These are phyloP conservation scores for Meira miltonrushii DNA, from an alignment of 1,284 basidiomycete species.

Conservation along the genomic window DNA sequence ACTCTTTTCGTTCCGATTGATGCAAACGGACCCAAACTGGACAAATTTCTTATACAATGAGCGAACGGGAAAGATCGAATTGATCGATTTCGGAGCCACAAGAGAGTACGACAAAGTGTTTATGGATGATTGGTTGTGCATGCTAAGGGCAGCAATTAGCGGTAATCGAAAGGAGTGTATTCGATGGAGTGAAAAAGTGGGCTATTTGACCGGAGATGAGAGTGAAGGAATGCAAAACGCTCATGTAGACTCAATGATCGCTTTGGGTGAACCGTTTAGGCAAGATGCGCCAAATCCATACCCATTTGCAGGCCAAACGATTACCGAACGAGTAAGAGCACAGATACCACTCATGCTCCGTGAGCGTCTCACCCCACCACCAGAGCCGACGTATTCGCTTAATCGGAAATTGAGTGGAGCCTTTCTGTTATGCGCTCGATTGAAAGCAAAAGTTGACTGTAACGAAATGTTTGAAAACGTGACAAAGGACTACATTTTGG, in stretches of 20 bases:
- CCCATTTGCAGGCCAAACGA: conserved; percentile 64
- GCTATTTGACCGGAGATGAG: conserved; percentile 87
- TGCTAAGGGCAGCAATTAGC: conserved; percentile 71
- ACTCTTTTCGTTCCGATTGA: conserved; percentile 80
- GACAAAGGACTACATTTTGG: conserved; percentile 17
- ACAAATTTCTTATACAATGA: conserved; percentile 90
- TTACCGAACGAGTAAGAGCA: conserved; percentile 69
- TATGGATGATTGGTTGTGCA: conserved; percentile 77
- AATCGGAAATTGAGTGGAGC: conserved; percentile 92
- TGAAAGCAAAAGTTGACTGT: conserved; percentile 73
- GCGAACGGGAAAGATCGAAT: conserved; percentile 60
- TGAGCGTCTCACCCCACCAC: conserved; percentile 84
- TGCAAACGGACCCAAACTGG: conserved; percentile 99
- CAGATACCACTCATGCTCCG: conserved; percentile 87
- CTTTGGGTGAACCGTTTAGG: conserved; percentile 73
- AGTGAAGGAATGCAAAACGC: conserved; percentile 83
- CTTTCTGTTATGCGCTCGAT: conserved; percentile 79
- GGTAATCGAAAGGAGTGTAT: conserved; percentile 69
- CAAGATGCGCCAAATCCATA: conserved; percentile 61
- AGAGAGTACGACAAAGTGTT: conserved; percentile 79
- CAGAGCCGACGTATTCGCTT: conserved; percentile 86
- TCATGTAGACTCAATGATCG: conserved; percentile 74
- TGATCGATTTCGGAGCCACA: conserved; percentile 95
- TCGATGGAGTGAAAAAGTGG: conserved; percentile 70
- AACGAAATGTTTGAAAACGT: conserved; percentile 56